Conservation (phyloP, 129 eudicot genomes). For the Smallanthus sonchifolius region DNA sequence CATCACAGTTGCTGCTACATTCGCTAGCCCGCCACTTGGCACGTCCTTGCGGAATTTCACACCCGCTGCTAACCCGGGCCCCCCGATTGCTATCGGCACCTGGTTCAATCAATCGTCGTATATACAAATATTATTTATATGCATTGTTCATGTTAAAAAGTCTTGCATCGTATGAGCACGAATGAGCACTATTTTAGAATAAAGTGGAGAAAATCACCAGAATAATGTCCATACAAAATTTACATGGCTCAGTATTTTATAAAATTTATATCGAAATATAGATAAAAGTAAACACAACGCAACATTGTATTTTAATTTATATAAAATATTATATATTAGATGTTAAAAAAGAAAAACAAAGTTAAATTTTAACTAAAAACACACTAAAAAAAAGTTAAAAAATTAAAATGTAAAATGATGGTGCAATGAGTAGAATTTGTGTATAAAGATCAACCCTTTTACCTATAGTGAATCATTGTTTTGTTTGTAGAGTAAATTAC, state of each 20-base stretch:
- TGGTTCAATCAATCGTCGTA: conserved; percentile 9
- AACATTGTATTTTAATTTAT: no score
- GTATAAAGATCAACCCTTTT: not conserved
- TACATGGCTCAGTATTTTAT: no score
- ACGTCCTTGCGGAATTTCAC: conserved; percentile 78
- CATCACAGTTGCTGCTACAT: conserved; percentile 94
- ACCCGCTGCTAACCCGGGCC: conserved; percentile 73
- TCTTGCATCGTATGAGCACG: not conserved
- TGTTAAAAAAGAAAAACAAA: no score
- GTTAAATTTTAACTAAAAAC: no score
- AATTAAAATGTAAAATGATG: no score
- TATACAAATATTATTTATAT: not conserved
- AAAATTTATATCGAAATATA: no score
- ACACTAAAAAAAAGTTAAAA: no score
- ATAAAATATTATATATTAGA: no score
- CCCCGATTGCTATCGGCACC: conserved; percentile 97
- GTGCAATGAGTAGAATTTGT: no score
- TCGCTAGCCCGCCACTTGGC: conserved; percentile 74
- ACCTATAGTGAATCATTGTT: not conserved
- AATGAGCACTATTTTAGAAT: no score
- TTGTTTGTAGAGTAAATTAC: not conserved
- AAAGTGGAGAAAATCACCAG: not conserved
- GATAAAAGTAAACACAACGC: no score
- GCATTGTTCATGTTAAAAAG: not conserved
- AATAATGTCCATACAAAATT: no score